Base-by-base conservation (phyloP, 768 basidiomycete species). In the Nidula microcarpa region DNA sequence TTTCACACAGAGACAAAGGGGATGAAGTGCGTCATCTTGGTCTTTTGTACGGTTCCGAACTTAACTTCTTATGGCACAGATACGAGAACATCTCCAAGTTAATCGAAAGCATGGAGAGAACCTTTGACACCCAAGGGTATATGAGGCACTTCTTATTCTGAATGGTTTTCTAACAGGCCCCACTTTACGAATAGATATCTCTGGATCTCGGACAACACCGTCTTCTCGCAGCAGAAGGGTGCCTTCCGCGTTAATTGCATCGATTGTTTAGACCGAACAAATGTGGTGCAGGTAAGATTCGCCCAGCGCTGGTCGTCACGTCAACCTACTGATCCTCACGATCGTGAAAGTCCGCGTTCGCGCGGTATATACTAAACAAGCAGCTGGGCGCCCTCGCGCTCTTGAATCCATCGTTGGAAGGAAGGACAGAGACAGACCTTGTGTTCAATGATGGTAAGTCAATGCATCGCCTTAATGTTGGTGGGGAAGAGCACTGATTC, bases 181-280 rank as follows among this genome's bases (percentile, higher is more conserved):
- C 9, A 51, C 44, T 33, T 50, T 48, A 4, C 23, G 51, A 17
- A 41, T 54, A 91, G 89, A 33, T 95, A 89, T 64, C 80, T 91
- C 54, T 94, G 93, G 91, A 80, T 89, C 16, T 87, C 88, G 1
- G 80, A 87, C 52, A 73, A 82, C 33, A 73, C 73, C 11, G 74
- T 87, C 10, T 76, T 95, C 66, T 87, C 91, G 5, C 80, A 84
- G 61, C 95, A 98, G 66, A 86, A 83, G 53, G 93, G 92, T 1
- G 84, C 88, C 2, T 97, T 91, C 69, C 82, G 95, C 3, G 82
- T 94, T 18, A 98, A 96, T 62, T 98, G 96, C 65, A 95, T 98
- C 44, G 96, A 98, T 64, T 96, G 94, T 61, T 73, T 98, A 41
- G 96, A 98, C 64, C 76, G 96, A 49, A 98, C 96, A 11, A 97